Conservation (phyloP, 116 monocot species). For the Posidonia oceanica region DNA sequence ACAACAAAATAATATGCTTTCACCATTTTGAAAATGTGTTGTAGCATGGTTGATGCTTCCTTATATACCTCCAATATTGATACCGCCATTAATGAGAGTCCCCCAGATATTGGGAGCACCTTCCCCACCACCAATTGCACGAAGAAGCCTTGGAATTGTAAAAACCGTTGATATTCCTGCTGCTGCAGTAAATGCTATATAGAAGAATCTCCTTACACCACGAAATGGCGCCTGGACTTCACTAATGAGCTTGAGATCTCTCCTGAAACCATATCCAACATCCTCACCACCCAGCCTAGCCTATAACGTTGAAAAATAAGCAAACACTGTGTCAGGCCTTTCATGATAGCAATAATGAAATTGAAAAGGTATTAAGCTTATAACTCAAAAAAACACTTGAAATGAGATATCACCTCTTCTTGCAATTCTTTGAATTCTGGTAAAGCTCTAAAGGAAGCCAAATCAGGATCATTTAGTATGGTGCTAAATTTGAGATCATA, state of each 20-base stretch:
- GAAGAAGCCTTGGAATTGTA: conserved; percentile 78
- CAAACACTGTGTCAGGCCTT: background rate
- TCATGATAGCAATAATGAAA: background rate
- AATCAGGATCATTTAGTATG: conserved; percentile 94
- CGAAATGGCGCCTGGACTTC: conserved; percentile 99
- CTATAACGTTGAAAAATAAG: conserved; percentile 24
- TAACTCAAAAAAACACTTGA: background rate
- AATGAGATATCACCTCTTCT: conserved; percentile 57
- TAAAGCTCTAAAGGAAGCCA: conserved; percentile 85
- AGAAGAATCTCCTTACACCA: conserved; percentile 96
- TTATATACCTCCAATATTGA: conserved; percentile 90
- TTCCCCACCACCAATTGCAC: conserved; percentile 75
- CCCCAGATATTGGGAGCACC: conserved; percentile 76
- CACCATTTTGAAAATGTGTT: background rate
- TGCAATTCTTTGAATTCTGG: conserved; percentile 92
- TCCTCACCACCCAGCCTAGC: conserved; percentile 83
- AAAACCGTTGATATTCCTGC: conserved; percentile 94
- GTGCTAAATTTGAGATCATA: conserved; percentile 88
- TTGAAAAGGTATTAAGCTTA: background rate
- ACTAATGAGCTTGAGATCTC: conserved; percentile 97
- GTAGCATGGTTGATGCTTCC: background rate
- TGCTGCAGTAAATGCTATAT: conserved; percentile 78
- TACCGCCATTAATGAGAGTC: conserved; percentile 69
- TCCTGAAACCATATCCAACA: conserved; percentile 89
- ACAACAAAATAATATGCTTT: background rate